Evolutionary conservation across 805 yeast species (phyloP).

Genomic region (Teunomyces funiuensis): DNA sequence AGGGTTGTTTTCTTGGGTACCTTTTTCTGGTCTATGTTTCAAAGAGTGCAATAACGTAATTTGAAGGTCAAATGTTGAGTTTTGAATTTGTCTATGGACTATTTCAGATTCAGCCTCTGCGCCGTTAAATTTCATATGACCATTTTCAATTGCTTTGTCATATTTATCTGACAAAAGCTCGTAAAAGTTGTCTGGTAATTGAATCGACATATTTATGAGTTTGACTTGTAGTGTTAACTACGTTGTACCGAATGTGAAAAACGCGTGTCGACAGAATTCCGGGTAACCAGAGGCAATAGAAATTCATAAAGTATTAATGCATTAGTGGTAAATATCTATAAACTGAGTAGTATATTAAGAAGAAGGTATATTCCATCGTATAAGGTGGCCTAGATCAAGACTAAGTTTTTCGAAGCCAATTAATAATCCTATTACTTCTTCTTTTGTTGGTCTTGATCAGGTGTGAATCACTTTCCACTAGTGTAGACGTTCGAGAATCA

Average conservation of each 20-base stretch:
- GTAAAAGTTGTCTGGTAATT: slow-evolving; percentile 40
- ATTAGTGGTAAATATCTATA: slow-evolving; percentile 3
- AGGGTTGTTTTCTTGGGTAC: slow-evolving; percentile 56
- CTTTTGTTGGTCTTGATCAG: slow-evolving; percentile 13
- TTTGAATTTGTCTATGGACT: slow-evolving; percentile 20
- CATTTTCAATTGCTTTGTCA: slow-evolving; percentile 46
- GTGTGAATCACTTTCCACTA: slow-evolving; percentile 6
- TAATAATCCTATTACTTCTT: slow-evolving; percentile 19
- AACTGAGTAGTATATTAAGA: not conserved
- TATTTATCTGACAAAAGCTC: slow-evolving; percentile 40
- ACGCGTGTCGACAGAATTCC: not conserved
- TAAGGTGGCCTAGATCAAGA: not conserved
- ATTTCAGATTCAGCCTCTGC: slow-evolving; percentile 37
- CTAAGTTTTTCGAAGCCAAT: slow-evolving; percentile 25
- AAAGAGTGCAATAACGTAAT: slow-evolving; percentile 35
- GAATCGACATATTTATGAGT: slow-evolving; percentile 16
- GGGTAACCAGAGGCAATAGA: not conserved
- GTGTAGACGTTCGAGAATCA: slow-evolving; percentile 10
- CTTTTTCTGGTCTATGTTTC: slow-evolving; percentile 40
- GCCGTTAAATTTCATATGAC: slow-evolving; percentile 52
- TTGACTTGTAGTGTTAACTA: not conserved
- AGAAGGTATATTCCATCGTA: not conserved
- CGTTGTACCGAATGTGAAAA: not conserved
- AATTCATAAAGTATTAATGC: not conserved
- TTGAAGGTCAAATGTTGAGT: slow-evolving; percentile 21